phyloP scores from a whole-genome alignment of 1,139 yeast species.

The Sugiyamaella sp. region DNA sequence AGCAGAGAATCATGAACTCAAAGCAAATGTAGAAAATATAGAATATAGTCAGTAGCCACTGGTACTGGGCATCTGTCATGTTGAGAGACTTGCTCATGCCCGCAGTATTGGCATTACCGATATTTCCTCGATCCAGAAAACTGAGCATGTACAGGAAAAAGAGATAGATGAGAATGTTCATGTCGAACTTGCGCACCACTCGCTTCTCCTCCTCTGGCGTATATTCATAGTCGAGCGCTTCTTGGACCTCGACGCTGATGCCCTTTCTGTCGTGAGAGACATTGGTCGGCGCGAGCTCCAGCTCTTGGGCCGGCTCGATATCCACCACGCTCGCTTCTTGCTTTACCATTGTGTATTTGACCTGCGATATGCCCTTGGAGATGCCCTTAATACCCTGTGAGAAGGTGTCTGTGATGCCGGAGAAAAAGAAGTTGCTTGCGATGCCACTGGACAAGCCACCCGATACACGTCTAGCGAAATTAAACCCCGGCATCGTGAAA shows the following conservation, averaged over 20 bases:
- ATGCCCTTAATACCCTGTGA: too few relatives aligned
- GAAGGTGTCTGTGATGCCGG: too few relatives aligned
- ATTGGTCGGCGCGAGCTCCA: constrained; percentile 11
- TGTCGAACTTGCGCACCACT: constrained; percentile 24
- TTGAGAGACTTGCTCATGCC: constrained; percentile 53
- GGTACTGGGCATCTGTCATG: constrained; percentile 49
- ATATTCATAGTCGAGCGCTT: constrained; percentile 26
- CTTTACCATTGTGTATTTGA: neutral
- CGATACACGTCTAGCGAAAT: neutral
- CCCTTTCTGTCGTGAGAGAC: constrained; percentile 13
- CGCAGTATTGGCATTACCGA: constrained; percentile 51
- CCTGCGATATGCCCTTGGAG: too few relatives aligned
- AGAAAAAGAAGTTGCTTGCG: neutral
- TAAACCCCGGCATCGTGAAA: too few relatives aligned
- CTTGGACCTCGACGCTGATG: constrained; percentile 16
- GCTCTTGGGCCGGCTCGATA: constrained; percentile 3
- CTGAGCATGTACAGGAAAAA: constrained; percentile 23
- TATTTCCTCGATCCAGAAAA: constrained; percentile 50
- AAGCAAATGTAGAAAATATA: constrained; percentile 40
- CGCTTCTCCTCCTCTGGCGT: constrained; percentile 28
- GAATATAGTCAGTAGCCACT: constrained; percentile 35
- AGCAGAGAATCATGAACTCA: constrained; percentile 30
- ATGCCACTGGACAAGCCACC: neutral
- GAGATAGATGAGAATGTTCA: constrained; percentile 19
- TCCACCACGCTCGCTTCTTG: constrained; percentile 2